Conservation (phyloP, 805 yeast genomes). For the Zygoascus bituminiphila region DNA sequence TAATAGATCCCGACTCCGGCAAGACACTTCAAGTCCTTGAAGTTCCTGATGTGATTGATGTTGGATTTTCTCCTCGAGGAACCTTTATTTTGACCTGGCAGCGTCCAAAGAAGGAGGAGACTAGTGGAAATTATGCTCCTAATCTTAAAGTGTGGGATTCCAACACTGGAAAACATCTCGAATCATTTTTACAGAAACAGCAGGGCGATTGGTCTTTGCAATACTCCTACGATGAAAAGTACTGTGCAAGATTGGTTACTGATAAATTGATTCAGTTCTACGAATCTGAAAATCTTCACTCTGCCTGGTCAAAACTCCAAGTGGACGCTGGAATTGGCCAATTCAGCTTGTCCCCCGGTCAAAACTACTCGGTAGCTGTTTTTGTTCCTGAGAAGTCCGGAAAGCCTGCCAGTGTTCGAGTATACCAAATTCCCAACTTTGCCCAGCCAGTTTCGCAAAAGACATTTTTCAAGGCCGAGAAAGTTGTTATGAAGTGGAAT, state of each 20-base stretch:
- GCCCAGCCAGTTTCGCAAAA: slow-evolving; percentile 75
- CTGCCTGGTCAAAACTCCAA: slow-evolving; percentile 52
- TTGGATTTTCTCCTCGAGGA: slow-evolving; percentile 85
- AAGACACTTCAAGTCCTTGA: slow-evolving; percentile 41
- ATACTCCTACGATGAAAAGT: slow-evolving; percentile 71
- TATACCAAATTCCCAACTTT: slow-evolving; percentile 72
- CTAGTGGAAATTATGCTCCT: slow-evolving; percentile 63
- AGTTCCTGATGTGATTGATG: slow-evolving; percentile 63
- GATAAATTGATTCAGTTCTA: slow-evolving; percentile 60
- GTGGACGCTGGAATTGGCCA: slow-evolving; percentile 44
- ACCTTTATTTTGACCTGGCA: slow-evolving; percentile 82
- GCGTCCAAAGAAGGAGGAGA: slow-evolving; percentile 65
- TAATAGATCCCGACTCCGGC: slow-evolving; percentile 50
- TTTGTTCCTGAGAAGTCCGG: slow-evolving; percentile 83
- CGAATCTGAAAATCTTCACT: slow-evolving; percentile 35
- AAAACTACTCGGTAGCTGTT: slow-evolving; percentile 81
- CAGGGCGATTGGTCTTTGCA: slow-evolving; percentile 82
- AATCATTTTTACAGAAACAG: slow-evolving; percentile 64
- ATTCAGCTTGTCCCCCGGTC: slow-evolving; percentile 77
- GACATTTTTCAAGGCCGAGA: slow-evolving; percentile 91
- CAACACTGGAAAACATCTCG: slow-evolving; percentile 39
- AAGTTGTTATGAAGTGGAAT: slow-evolving; percentile 90
- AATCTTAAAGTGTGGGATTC: slow-evolving; percentile 74
- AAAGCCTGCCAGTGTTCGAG: slow-evolving; percentile 80
- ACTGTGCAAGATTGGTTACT: slow-evolving; percentile 51